phyloP scores from a whole-genome alignment of 768 basidiomycete genomes.

The Lactarius pseudohatsudake region DNA sequence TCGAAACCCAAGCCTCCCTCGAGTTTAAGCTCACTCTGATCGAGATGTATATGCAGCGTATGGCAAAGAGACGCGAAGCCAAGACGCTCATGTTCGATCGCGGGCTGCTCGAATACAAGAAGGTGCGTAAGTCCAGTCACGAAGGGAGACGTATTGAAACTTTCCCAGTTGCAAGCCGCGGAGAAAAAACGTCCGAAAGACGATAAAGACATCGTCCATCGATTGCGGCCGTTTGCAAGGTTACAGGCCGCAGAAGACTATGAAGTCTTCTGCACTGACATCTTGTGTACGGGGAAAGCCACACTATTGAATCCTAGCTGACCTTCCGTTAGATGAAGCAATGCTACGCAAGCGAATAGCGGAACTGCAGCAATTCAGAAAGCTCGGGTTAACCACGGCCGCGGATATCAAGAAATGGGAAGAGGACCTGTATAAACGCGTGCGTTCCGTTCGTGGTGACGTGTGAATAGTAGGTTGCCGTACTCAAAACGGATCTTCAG shows the following conservation, averaged over 20 bases:
- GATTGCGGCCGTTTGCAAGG: conserved; percentile 86
- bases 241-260: conserved; percentile 91
- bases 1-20: conserved; percentile 82
- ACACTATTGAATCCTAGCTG: conserved; percentile 4
- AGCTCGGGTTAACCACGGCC: conserved; percentile 76
- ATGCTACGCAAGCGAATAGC: conserved; percentile 84
- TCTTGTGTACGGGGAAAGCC: conserved; percentile 67
- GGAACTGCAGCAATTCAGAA: conserved; percentile 88
- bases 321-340: conserved; percentile 69
- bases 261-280: conserved; percentile 82
- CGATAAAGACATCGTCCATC: conserved; percentile 86
- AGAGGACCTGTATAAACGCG: conserved; percentile 67
- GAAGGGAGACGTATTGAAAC: conserved; percentile 24
- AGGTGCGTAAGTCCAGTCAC: conserved; percentile 50
- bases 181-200: conserved; percentile 92
- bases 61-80: conserved; percentile 79
- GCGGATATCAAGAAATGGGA: conserved; percentile 95
- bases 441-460: conserved; percentile 39
- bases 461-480: conserved; percentile 14
- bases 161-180: conserved; percentile 73
- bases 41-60: conserved; percentile 87
- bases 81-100: conserved; percentile 92
- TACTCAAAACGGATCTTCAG: conserved; percentile 38
- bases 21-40: conserved; percentile 85
- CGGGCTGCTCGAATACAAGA: conserved; percentile 90